Evolutionary conservation across 768 basidiomycete species (phyloP), one percentile per base, ranked within the genome.

Genomic region (Grammothele lineata): DNA sequence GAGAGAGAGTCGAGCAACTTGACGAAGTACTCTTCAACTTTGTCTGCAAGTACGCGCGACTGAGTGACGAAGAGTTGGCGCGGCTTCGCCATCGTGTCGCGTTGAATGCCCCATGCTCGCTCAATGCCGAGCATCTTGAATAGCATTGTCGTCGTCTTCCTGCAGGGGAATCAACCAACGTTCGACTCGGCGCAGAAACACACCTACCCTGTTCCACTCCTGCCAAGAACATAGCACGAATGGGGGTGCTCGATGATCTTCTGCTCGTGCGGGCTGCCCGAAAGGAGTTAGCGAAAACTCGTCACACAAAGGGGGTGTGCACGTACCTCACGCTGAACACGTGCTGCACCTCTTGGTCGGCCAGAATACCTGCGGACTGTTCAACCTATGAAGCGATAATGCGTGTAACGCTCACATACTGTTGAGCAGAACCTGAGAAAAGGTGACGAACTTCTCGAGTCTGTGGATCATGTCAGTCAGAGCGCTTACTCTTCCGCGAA

Each of bases 141-240:
- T 1, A 88, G 66, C 74, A 88, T 85, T 0, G 84, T 82, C 0
- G 85, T 87, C 0, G 83, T 87, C 71, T 86, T 86, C 1, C 85
- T 85, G 53, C 24, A 47, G 37, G 27, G 21, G 30, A 21, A 34
- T 35, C 22, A 5, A 11, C 26, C 21, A 12, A 5, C 23, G 8
- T 40, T 30, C 17, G n/a, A 24, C 11, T 17, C 42, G 3, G n/a
- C n/a, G n/a, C n/a, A 15, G 15, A 36, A 6, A 18, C 6, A 19
- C 14, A 15, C 22, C 71, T 54, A 85, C 85, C 85, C 86, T 0
- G 86, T 87, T 3, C 86, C 86, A 56, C 84, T 86, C 23, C 86
- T 69, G 0, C 85, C 60, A 11, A 57, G 17, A 27, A 85, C 83
- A 59, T 80, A 84, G 53, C 80, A 84, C 0, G 83, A 83, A 11